phyloP scores from a whole-genome alignment of 352 stramenopile genomes.

The Pythium aristosporum region DNA sequence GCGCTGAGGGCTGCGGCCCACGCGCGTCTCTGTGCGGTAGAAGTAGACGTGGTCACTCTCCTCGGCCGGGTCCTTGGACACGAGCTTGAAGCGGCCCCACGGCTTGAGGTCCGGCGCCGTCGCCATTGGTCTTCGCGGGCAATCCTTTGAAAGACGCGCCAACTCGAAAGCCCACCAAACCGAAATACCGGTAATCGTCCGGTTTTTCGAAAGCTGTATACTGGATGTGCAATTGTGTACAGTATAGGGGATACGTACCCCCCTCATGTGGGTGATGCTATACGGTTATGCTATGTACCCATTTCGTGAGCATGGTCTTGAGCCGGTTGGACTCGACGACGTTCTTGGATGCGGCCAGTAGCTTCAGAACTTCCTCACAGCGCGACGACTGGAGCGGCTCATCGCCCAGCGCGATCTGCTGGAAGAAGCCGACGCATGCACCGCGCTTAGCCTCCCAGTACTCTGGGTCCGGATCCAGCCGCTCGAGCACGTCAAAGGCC shows the following conservation, averaged over 20 bases:
- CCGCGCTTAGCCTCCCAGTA: conserved; percentile 79
- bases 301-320: conserved; percentile 43
- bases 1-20: conserved; percentile 50
- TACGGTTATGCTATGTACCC: conserved; percentile 25
- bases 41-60: conserved; percentile 75
- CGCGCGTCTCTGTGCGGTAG: conserved; percentile 34
- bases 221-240: too few species aligned
- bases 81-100: conserved; percentile 62
- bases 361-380: conserved; percentile 50
- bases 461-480: conserved; percentile 64
- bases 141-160: conserved; percentile 4
- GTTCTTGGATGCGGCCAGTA: conserved; percentile 56
- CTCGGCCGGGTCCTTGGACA: conserved; percentile 49
- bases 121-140: background rate
- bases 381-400: conserved; percentile 23
- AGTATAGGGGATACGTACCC: background rate
- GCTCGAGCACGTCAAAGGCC: conserved; percentile 74
- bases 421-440: conserved; percentile 64
- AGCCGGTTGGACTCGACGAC: conserved; percentile 50
- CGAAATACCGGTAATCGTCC: background rate
- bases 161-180: background rate
- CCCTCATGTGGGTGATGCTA: background rate
- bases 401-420: conserved; percentile 44
- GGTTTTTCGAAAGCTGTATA: too few species aligned
- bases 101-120: conserved; percentile 17